Percentiles rank a stretch among this genome's conserved stretches.
Evolutionary conservation across 305 asterid species (phyloP).

Genomic region (Plantago coronopus): DNA sequence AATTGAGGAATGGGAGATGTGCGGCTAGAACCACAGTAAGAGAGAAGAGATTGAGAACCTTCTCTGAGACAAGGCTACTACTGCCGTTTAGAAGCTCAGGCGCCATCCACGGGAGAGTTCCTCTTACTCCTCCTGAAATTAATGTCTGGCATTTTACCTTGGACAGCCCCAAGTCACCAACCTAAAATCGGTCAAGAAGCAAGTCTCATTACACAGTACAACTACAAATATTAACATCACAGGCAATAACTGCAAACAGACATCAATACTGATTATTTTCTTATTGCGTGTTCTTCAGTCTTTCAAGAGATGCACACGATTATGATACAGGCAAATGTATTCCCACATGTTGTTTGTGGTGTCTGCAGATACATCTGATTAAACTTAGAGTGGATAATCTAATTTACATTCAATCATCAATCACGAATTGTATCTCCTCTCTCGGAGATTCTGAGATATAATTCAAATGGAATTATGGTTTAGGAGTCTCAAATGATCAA

Average conservation of each 20-base stretch:
- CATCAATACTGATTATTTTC: too few species aligned
- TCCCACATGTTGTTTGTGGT: too few species aligned
- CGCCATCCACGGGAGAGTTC: constrained; percentile 98
- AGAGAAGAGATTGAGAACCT: constrained; percentile 34
- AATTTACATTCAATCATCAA: too few species aligned
- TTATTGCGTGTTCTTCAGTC: too few species aligned
- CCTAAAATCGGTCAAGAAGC: constrained; percentile 37
- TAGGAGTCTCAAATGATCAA: too few species aligned
- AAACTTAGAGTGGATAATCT: too few species aligned
- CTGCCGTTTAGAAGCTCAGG: constrained; percentile 90
- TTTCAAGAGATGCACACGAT: too few species aligned
- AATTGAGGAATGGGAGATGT: not conserved
- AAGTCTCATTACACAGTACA: not conserved
- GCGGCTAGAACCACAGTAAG: not conserved
- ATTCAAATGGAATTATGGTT: too few species aligned
- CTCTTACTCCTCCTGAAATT: constrained; percentile 85
- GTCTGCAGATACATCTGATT: too few species aligned
- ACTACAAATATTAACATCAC: constrained; percentile 1
- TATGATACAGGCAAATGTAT: too few species aligned
- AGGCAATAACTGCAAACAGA: not conserved
- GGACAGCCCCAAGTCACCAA: constrained; percentile 86
- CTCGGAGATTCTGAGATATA: too few species aligned
- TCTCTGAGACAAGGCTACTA: constrained; percentile 83
- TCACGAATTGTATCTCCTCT: too few species aligned
- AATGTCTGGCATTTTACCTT: constrained; percentile 78